Base-by-base conservation (phyloP, 495 filamentous ascomycete genomes). In the Penicillium salamii region DNA sequence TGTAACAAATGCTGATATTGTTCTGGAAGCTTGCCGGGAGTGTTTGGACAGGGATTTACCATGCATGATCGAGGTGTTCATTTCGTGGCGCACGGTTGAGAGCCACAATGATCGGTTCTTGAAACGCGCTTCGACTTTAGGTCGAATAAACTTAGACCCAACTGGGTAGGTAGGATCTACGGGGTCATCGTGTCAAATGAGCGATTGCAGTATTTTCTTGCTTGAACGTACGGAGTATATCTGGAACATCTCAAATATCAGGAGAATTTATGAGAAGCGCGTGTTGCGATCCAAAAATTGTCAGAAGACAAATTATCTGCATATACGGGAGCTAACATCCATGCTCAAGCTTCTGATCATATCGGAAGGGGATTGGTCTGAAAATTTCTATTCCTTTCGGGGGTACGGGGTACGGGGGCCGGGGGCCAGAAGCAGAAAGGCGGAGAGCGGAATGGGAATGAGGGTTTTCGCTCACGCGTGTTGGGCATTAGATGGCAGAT, bases 61-160 rank as follows among this genome's bases (percentile, higher is more conserved):
- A 20, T 36, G 32, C 14, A 35, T 14, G 20, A 15, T 26, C 12
- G 17, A 2, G 2, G 3, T 46, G 19, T 14, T 35, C 0, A 17
- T 36, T 37, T 23, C 5, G 24, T 39, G 34, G 35, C 42, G 42
- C 42, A 42, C 28, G 35, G 50, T 52, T 41, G 42, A 32, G 42
- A 18, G 26, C 31, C 23, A 37, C 41, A 48, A 48, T n/a, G 13
- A 47, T 39, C 41, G 49, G 41, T 46, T 52, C 28, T 47, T 52
- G 50, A 46, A 52, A 47, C 49, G 24, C n/a, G 20, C 18, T 26
- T 51, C 17, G 14, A 13, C 12, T 5, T 0, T 4, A 21, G 21
- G 13, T 12, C 12, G 7, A 26, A 14, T 28, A 3, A 17, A 9
- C 2, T 0, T 21, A 5, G 9, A 24, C 5, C 38, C 7, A 2